phyloP scores from a whole-genome alignment of 2,329 filamentous ascomycete species.

The Xylaria sp. region DNA sequence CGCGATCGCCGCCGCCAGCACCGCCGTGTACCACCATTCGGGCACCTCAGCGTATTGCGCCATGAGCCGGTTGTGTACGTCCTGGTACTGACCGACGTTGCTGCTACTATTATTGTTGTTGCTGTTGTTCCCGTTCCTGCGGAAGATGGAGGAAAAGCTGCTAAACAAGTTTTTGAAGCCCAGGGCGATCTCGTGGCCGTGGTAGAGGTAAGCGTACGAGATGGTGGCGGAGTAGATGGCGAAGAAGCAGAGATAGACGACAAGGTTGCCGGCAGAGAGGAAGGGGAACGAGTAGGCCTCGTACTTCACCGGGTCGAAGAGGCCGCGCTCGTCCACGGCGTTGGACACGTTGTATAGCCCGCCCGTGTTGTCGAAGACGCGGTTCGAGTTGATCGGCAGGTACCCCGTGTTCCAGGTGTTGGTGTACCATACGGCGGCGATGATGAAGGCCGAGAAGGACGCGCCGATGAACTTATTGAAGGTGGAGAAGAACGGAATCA shows the following conservation, averaged over 20 bases:
- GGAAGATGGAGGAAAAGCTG: too few relatives aligned
- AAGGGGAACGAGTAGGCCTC: slow-evolving; percentile 55
- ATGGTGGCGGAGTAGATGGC: slow-evolving; percentile 56
- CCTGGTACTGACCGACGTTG: slow-evolving; percentile 33
- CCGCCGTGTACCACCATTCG: slow-evolving; percentile 57
- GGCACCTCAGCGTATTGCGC: slow-evolving; percentile 45
- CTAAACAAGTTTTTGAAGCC: slow-evolving; percentile 52
- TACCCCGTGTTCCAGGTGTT: slow-evolving; percentile 61
- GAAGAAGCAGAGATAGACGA: slow-evolving; percentile 59
- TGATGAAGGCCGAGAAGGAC: slow-evolving; percentile 56
- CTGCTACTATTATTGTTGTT: slow-evolving; percentile 43
- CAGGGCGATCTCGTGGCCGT: slow-evolving; percentile 53
- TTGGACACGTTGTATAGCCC: slow-evolving; percentile 48
- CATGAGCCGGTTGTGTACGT: slow-evolving; percentile 33
- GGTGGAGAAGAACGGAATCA: slow-evolving; percentile 59
- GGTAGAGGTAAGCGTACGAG: slow-evolving; percentile 54
- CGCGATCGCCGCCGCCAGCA: slow-evolving; percentile 47
- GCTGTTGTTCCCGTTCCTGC: too few relatives aligned
- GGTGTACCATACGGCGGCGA: slow-evolving; percentile 60
- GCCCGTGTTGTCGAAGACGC: slow-evolving; percentile 53
- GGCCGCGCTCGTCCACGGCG: slow-evolving; percentile 37
- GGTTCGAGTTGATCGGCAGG: slow-evolving; percentile 52
- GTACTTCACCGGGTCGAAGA: slow-evolving; percentile 52
- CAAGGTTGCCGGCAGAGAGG: slow-evolving; percentile 52
- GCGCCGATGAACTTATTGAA: slow-evolving; percentile 64